Conservation (phyloP, 495 filamentous ascomycete species). For the Lentithecium fluviatile region DNA sequence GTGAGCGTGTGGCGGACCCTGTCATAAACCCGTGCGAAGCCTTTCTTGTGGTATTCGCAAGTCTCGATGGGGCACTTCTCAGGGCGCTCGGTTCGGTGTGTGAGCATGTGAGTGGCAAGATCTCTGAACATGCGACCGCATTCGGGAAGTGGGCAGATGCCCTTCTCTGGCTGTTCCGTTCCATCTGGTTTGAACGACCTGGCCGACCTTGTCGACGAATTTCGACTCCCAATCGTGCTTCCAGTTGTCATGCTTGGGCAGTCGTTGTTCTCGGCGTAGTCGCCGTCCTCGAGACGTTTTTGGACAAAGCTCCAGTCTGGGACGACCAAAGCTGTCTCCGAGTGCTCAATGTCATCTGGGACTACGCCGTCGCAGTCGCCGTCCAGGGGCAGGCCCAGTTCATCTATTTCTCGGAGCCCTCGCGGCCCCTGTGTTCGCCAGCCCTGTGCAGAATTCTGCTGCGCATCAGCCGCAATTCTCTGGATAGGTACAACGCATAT, state of each 20-base stretch:
- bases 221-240: slow-evolving; percentile 20
- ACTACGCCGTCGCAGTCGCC: not conserved
- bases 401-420: not conserved
- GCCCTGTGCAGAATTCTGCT: not conserved
- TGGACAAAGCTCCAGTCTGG: slow-evolving; percentile 20
- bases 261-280: not conserved
- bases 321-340: not conserved
- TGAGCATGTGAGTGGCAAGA: slow-evolving; percentile 15
- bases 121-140: slow-evolving; percentile 14
- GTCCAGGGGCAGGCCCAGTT: not conserved
- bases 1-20: slow-evolving; percentile 17
- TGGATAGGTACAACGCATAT: no score
- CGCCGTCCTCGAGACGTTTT: not conserved
- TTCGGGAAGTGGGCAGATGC: not conserved
- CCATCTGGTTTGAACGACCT: slow-evolving; percentile 4
- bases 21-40: slow-evolving; percentile 22
- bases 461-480: not conserved
- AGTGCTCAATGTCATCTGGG: not conserved
- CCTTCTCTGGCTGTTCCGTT: not conserved
- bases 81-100: slow-evolving; percentile 11
- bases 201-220: slow-evolving; percentile 20
- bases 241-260: slow-evolving; percentile 22
- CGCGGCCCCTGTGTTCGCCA: not conserved
- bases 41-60: slow-evolving; percentile 28
- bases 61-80: slow-evolving; percentile 30